Conservation (phyloP, 2,329 filamentous ascomycete genomes). For the Cucurbitaria berberidis region DNA sequence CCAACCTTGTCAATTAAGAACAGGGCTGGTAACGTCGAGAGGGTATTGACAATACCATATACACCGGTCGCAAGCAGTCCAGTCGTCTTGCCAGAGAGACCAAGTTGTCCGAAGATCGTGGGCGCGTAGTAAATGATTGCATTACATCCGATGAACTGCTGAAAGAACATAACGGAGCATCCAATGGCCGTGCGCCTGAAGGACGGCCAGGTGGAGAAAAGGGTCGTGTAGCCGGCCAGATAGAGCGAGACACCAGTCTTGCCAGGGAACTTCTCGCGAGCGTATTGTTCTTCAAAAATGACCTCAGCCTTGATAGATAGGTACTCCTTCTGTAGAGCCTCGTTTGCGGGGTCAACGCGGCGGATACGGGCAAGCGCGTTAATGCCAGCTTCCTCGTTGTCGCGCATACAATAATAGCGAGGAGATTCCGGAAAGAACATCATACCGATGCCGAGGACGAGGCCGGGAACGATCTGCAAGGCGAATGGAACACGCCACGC, state of each 20-base stretch:
- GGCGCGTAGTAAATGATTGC: background rate
- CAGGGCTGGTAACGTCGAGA: conserved; percentile 69
- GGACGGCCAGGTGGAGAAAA: conserved; percentile 54
- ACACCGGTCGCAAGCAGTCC: conserved; percentile 58
- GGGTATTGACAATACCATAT: conserved; percentile 55
- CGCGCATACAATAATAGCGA: conserved; percentile 37
- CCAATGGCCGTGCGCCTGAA: conserved; percentile 47
- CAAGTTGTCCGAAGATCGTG: background rate
- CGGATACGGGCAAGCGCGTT: conserved; percentile 56
- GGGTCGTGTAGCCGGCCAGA: conserved; percentile 61
- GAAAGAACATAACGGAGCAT: conserved; percentile 51
- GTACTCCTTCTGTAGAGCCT: conserved; percentile 70
- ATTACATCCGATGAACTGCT: conserved; percentile 78
- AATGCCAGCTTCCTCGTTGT: conserved; percentile 53
- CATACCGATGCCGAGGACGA: conserved; percentile 72
- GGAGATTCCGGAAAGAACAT: conserved; percentile 35
- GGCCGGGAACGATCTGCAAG: conserved; percentile 78
- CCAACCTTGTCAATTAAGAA: conserved; percentile 69
- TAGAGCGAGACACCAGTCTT: conserved; percentile 57
- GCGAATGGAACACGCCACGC: conserved; percentile 72
- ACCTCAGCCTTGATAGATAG: conserved; percentile 52
- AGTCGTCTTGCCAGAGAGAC: background rate
- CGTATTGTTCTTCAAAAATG: conserved; percentile 61
- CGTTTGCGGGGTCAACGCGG: conserved; percentile 54
- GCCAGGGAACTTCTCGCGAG: conserved; percentile 41